Base-by-base conservation (phyloP, 177 flowering plant species). In the Vitis hybrid region DNA sequence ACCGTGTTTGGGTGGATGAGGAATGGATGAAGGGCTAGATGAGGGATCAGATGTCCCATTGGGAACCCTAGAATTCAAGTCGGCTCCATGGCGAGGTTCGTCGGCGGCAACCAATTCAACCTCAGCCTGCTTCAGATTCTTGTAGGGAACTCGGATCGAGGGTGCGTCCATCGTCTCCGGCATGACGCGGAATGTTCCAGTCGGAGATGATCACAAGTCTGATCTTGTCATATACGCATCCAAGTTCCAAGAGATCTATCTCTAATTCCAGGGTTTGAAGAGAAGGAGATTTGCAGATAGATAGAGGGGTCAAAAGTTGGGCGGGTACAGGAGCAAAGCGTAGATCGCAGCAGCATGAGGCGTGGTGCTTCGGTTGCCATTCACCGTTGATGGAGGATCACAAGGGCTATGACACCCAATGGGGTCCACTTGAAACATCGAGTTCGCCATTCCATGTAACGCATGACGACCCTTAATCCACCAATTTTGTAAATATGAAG, bases 91-190 rank as follows among this genome's bases (percentile, higher is more conserved):
- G 24, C 55, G 72, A 50, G 56, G 48, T 1, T 80, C 84, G 49
- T 81, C 83, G 49, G 80, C 62, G 2, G 67, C 78, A 15, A 83
- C 83, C 82, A 93, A 71, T 74, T 94, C 98, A n/a, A 91, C 77
- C 66, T 90, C 95, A 8, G 75, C 65, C 8, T 84, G 88, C 59
- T 75, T 86, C 18, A 94, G 79, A 79, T 91, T 86, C 86, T 69
- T 78, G 81, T 93, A 94, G 19, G 97, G 95, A 35, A 89, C 86
- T 14, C 88, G 82, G 80, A 85, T 82, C 85, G 97, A 80, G 13
- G 70, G 77, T 32, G 89, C 63, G 48, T 89, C 96, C 82, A 77
- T 77, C 73, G 79, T 86, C 56, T 72, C 83, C 66, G 81, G 75
- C 86, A 77, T 76, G 61, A 51, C 58, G 51, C 65, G 65, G 13